Evolutionary conservation across 345 rosid species (phyloP).

Genomic region (Clarkia xantiana): DNA sequence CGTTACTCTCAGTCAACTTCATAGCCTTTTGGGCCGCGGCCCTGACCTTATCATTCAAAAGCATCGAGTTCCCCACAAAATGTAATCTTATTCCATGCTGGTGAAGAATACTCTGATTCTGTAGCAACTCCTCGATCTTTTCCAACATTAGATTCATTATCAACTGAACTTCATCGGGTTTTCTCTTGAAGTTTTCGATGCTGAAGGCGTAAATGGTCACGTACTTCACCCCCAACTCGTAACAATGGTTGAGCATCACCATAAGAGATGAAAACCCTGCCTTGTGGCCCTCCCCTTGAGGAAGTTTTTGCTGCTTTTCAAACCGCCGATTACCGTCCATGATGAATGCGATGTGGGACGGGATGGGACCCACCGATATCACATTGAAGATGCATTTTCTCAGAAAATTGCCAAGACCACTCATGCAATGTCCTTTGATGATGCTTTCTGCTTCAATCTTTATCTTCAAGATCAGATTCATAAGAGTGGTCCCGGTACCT

Average conservation of each 20-base stretch:
- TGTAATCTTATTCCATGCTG: conserved; percentile 41
- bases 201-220: conserved; percentile 60
- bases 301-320: conserved; percentile 28
- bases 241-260: conserved; percentile 46
- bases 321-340: conserved; percentile 56
- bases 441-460: too few species aligned
- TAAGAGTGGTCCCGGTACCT: too few species aligned
- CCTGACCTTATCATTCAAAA: conserved; percentile 28
- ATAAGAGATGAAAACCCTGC: conserved; percentile 46
- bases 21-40: conserved; percentile 43
- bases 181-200: conserved; percentile 61
- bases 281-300: conserved; percentile 35
- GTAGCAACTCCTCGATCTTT: conserved; percentile 47
- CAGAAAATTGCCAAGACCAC: conserved; percentile 13
- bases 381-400: conserved; percentile 33
- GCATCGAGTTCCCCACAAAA: conserved; percentile 41
- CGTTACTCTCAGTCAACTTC: conserved; percentile 34
- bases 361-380: conserved; percentile 38
- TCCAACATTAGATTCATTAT: conserved; percentile 71
- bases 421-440: neutral
- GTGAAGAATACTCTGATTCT: conserved; percentile 42
- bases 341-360: conserved; percentile 52
- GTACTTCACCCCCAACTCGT: conserved; percentile 53
- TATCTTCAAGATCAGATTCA: too few species aligned
- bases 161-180: conserved; percentile 46